Percentiles rank a stretch among this genome's conserved stretches.
phyloP scores from a whole-genome alignment of 129 eudicot genomes.

The Arctium minus region DNA sequence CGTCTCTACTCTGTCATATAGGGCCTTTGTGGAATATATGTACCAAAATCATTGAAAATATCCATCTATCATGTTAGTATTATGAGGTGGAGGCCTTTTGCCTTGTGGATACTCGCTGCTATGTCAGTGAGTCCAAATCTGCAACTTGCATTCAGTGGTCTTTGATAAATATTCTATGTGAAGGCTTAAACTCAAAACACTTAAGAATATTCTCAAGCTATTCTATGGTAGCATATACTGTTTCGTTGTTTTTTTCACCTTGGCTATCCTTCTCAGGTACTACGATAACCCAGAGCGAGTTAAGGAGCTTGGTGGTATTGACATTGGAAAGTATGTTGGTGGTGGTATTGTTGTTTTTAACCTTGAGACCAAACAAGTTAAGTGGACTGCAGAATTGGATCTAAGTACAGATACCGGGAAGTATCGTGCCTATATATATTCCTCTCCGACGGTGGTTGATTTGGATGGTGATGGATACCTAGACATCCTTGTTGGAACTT shows the following conservation, averaged over 20 bases:
- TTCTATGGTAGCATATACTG: neutral
- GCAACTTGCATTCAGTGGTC: neutral
- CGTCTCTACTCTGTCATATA: neutral
- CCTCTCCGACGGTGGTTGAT: conserved; percentile 94
- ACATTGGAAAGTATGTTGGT: conserved; percentile 91
- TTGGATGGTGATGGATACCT: conserved; percentile 93
- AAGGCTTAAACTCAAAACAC: neutral
- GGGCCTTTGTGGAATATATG: neutral
- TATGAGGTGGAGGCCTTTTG: neutral
- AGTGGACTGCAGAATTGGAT: conserved; percentile 81
- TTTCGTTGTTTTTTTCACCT: neutral
- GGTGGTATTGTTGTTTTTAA: conserved; percentile 97
- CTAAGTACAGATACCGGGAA: conserved; percentile 73
- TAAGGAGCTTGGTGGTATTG: conserved; percentile 93
- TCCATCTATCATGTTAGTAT: neutral
- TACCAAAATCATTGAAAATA: neutral
- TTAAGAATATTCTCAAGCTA: neutral
- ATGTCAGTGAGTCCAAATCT: neutral
- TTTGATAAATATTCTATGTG: neutral
- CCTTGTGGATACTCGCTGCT: neutral
- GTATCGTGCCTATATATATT: conserved; percentile 85
- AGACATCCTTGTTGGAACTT: conserved; percentile 97
- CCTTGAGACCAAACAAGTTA: conserved; percentile 94
- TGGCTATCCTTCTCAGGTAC: conserved; percentile 53
- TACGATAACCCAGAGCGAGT: conserved; percentile 92